Percentiles rank a stretch among this genome's conserved stretches.
Evolutionary conservation across 441 rosid genomes (phyloP).

Genomic region (Geranium incanum): DNA sequence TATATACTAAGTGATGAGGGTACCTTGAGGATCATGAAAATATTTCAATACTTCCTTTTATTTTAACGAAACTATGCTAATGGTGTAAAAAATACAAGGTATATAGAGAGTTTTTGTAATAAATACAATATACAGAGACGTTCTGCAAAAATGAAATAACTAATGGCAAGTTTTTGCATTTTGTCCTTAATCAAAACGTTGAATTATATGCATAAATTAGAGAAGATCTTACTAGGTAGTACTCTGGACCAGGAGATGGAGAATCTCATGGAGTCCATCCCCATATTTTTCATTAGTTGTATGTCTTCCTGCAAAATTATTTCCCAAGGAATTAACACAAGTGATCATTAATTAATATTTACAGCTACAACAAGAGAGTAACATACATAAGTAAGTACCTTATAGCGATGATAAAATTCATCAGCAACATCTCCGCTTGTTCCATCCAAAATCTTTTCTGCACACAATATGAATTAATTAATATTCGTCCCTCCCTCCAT

Average conservation of each 20-base stretch:
- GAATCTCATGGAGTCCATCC: background rate
- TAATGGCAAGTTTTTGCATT: too few relatives aligned
- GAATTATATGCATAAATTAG: background rate
- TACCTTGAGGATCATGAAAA: too few relatives aligned
- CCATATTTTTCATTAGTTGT: background rate
- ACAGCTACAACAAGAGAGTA: background rate
- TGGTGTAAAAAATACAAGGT: too few relatives aligned
- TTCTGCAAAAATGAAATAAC: too few relatives aligned
- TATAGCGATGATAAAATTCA: slow-evolving; percentile 17
- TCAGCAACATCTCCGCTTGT: slow-evolving; percentile 17
- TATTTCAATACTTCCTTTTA: too few relatives aligned
- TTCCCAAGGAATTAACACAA: background rate
- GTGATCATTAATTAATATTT: background rate
- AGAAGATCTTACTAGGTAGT: slow-evolving; percentile 38
- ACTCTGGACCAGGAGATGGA: slow-evolving; percentile 44
- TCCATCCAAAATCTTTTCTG: slow-evolving; percentile 16
- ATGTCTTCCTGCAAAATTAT: background rate
- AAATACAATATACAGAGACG: too few relatives aligned
- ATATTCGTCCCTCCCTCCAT: too few relatives aligned
- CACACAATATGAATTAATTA: too few relatives aligned
- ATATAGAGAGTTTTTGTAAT: too few relatives aligned
- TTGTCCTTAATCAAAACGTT: background rate
- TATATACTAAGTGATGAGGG: too few relatives aligned
- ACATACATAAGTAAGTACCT: background rate
- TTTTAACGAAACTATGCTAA: background rate